Evolutionary conservation across 176 grass and related monocot genomes (phyloP).

Genomic region (Carex kokanica): DNA sequence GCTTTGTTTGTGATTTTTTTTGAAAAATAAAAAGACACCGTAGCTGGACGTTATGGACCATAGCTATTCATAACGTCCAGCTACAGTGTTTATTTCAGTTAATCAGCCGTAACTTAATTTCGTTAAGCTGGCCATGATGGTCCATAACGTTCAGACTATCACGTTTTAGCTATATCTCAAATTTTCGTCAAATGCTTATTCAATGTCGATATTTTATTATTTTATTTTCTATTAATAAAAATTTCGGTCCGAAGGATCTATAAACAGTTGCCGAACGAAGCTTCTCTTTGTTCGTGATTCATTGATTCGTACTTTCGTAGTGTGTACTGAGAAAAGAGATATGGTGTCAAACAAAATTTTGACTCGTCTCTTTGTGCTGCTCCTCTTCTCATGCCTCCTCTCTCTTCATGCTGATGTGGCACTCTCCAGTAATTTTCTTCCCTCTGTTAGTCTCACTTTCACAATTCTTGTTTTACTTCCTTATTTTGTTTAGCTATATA

Average conservation of each 20-base stretch:
- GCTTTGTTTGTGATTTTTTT: too few species aligned
- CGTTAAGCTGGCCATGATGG: too few species aligned
- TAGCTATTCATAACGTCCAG: too few species aligned
- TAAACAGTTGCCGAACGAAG: background rate
- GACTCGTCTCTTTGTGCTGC: slow-evolving; percentile 7
- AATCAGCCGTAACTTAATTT: too few species aligned
- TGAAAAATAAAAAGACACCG: too few species aligned
- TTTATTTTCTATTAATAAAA: too few species aligned
- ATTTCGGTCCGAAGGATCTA: background rate
- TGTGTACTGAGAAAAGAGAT: background rate
- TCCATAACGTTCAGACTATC: too few species aligned
- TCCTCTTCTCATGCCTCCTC: slow-evolving; percentile 22
- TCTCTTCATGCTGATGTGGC: slow-evolving; percentile 16
- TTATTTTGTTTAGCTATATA: background rate
- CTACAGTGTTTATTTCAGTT: too few species aligned
- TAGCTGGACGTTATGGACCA: too few species aligned
- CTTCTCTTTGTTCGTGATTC: background rate
- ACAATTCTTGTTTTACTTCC: background rate
- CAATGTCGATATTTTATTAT: too few species aligned
- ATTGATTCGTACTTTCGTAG: background rate
- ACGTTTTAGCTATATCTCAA: too few species aligned
- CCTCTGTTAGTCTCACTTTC: background rate
- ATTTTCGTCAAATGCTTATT: too few species aligned
- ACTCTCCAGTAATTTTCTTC: slow-evolving; percentile 19
- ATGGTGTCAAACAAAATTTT: slow-evolving; percentile 6